These are phyloP conservation scores for Cupressus sempervirens DNA, from an alignment of 75 land plant genomes.

Conservation along the genomic window DNA sequence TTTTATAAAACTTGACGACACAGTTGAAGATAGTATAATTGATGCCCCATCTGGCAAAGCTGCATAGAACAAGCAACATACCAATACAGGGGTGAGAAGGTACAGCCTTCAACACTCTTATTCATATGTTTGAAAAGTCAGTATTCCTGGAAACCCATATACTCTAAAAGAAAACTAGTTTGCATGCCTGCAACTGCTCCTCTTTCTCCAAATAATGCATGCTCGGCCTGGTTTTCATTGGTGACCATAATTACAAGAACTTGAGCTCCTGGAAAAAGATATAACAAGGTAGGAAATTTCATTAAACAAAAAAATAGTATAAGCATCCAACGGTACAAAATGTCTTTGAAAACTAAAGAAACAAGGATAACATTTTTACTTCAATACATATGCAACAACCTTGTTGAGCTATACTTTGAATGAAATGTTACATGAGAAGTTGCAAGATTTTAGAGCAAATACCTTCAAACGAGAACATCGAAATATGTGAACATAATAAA, in stretches of 20 bases:
- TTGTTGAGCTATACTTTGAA: not conserved
- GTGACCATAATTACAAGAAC: constrained; percentile 91
- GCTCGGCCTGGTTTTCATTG: constrained; percentile 82
- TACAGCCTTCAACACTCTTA: not conserved
- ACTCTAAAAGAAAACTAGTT: not conserved
- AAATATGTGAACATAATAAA: not conserved
- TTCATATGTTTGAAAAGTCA: not conserved
- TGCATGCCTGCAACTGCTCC: constrained; percentile 73
- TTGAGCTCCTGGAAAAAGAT: constrained; percentile 56
- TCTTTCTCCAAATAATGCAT: constrained; percentile 69
- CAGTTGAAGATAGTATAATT: constrained; percentile 86
- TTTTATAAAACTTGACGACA: constrained; percentile 71
- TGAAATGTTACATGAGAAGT: not conserved
- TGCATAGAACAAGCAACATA: constrained; percentile 21
- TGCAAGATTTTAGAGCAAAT: not conserved
- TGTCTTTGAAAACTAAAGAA: not conserved
- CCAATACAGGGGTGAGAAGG: not conserved
- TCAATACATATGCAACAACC: not conserved
- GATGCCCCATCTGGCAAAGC: constrained; percentile 72
- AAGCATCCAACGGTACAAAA: not conserved
- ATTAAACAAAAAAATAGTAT: not conserved
- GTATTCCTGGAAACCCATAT: not conserved
- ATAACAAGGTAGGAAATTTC: not conserved
- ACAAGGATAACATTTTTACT: not conserved
- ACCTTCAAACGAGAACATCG: not conserved